Evolutionary conservation across 2,329 filamentous ascomycete genomes (phyloP).

Genomic region (Ilyonectria destructans): DNA sequence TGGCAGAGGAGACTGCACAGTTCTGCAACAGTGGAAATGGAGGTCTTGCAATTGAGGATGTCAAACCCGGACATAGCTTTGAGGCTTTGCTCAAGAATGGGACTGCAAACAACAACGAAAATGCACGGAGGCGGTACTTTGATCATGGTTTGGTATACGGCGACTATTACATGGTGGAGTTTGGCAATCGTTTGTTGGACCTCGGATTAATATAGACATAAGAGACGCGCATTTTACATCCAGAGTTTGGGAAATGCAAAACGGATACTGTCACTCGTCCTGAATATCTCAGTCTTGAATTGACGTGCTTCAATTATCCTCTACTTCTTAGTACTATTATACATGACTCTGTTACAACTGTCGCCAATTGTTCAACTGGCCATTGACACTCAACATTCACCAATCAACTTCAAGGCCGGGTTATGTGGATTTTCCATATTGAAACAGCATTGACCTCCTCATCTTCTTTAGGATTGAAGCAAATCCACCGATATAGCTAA

Average conservation of each 20-base stretch:
- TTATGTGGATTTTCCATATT: no score
- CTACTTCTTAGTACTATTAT: no score
- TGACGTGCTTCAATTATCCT: no score
- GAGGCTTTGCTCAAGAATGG: slow-evolving; percentile 53
- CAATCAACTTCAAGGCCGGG: no score
- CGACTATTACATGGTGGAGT: slow-evolving; percentile 64
- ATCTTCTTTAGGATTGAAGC: no score
- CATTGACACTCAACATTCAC: no score
- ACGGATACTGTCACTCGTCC: no score
- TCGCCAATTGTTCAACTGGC: no score
- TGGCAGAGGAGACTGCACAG: slow-evolving; percentile 47
- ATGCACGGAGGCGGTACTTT: slow-evolving; percentile 48
- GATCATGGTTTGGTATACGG: slow-evolving; percentile 65
- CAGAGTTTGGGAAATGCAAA: no score
- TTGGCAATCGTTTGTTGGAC: slow-evolving; percentile 63
- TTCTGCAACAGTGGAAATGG: not conserved
- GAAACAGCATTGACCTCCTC: no score
- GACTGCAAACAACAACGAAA: slow-evolving; percentile 54
- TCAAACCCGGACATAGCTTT: slow-evolving; percentile 34
- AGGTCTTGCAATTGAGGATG: slow-evolving; percentile 2
- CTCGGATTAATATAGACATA: slow-evolving; percentile 48
- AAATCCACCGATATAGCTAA: not conserved
- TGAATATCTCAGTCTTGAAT: no score
- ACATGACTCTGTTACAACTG: no score
- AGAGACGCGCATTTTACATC: not conserved